phyloP scores from a whole-genome alignment of 2,329 filamentous ascomycete species.

The Dothideomycetes sp. region DNA sequence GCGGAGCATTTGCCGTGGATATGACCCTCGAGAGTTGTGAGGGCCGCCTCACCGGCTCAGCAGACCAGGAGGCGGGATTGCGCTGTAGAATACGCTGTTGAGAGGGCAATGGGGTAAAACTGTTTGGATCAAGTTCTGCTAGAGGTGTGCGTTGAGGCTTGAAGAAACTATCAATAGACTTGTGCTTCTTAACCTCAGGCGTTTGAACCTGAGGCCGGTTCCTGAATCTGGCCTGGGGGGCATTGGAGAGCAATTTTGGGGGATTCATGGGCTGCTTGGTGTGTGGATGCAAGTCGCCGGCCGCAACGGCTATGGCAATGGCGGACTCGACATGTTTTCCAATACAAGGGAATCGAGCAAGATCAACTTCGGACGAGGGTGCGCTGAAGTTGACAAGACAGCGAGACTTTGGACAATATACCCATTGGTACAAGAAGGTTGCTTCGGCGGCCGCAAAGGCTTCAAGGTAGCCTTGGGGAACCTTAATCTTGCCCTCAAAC shows the following conservation, averaged over 20 bases:
- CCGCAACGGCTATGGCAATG: conserved; percentile 64
- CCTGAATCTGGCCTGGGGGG: neutral
- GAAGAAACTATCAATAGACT: conserved; percentile 57
- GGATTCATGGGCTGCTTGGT: conserved; percentile 59
- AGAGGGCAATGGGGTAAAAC: conserved; percentile 56
- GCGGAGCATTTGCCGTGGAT: conserved; percentile 15
- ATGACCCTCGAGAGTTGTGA: conserved; percentile 21
- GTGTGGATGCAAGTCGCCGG: conserved; percentile 78
- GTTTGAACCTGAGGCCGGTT: conserved; percentile 23
- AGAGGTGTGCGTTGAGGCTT: conserved; percentile 54
- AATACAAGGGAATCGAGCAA: conserved; percentile 70
- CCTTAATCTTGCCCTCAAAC: conserved; percentile 75
- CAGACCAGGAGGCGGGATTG: conserved; percentile 45
- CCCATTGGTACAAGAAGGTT: conserved; percentile 90
- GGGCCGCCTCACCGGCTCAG: conserved; percentile 29
- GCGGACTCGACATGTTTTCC: conserved; percentile 57
- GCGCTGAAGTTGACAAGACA: conserved; percentile 67
- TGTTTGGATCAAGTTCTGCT: conserved; percentile 59
- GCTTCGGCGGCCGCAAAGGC: conserved; percentile 78
- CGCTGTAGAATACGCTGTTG: conserved; percentile 52
- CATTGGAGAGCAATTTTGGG: conserved; percentile 19
- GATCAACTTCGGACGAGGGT: conserved; percentile 52
- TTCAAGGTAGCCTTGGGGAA: conserved; percentile 73
- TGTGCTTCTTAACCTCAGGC: conserved; percentile 49
- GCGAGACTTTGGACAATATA: conserved; percentile 70